A percentile compares a stretch with the other conserved stretches of the same genome.
Evolutionary conservation across 441 rosid genomes (phyloP).

Genomic region (Euphorbia schlechtendalii): DNA sequence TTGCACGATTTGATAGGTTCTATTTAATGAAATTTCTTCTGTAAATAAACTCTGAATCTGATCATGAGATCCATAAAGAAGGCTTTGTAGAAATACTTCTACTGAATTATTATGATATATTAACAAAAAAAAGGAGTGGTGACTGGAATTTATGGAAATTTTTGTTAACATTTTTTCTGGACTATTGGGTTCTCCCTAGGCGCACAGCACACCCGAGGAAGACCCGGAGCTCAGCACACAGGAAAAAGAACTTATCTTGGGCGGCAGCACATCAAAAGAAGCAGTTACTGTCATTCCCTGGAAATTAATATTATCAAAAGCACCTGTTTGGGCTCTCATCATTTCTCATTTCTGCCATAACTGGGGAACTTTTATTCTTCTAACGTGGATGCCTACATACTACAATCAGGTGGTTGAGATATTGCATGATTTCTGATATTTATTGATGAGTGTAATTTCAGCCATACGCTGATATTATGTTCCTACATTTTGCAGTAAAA

Average conservation of each 20-base stretch:
- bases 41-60: too few relatives aligned
- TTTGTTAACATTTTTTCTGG: constrained; percentile 3
- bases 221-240: constrained; percentile 65
- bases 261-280: constrained; percentile 60
- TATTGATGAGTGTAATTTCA: constrained; percentile 4
- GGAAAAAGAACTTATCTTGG: constrained; percentile 61
- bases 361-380: constrained; percentile 96
- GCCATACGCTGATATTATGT: not conserved
- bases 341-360: constrained; percentile 96
- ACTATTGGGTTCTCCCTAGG: constrained; percentile 42
- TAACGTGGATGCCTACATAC: constrained; percentile 99
- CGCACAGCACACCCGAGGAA: constrained; percentile 82
- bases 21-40: not conserved
- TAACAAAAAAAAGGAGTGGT: not conserved
- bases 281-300: constrained; percentile 89
- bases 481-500: not conserved
- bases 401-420: constrained; percentile 72
- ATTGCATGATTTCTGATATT: constrained; percentile 1
- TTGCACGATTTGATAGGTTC: constrained; percentile 1
- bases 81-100: not conserved
- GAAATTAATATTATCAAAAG: constrained; percentile 83
- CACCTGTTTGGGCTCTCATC: constrained; percentile 98
- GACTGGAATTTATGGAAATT: constrained; percentile 15
- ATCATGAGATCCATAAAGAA: not conserved
- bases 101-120: not conserved